Conservation (phyloP, 306 rosid genomes). For the Calophaca sinica region DNA sequence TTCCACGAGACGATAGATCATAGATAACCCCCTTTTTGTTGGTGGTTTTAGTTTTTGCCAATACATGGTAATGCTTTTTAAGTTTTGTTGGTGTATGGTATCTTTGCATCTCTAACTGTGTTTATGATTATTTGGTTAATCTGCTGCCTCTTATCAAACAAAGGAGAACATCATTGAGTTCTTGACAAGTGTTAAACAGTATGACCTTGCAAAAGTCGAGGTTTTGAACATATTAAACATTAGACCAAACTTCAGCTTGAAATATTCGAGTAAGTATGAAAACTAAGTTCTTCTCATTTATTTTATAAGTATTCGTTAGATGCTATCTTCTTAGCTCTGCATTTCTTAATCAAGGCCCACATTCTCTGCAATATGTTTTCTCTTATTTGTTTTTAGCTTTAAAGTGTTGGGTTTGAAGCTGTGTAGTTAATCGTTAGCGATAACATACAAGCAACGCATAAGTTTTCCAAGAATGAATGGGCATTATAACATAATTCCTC, state of each 20-base stretch:
- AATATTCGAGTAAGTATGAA: conserved; percentile 55
- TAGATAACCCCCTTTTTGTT: neutral
- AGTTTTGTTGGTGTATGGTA: conserved; percentile 5
- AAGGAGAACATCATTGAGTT: conserved; percentile 63
- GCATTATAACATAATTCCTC: neutral
- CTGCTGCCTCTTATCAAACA: conserved; percentile 65
- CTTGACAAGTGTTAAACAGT: conserved; percentile 53
- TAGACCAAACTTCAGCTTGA: conserved; percentile 71
- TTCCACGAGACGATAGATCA: neutral
- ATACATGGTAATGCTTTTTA: neutral
- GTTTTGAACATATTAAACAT: conserved; percentile 73
- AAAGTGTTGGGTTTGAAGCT: conserved; percentile 16
- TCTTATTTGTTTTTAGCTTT: conserved; percentile 9
- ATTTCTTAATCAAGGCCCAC: neutral
- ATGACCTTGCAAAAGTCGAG: conserved; percentile 76
- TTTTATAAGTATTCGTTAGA: neutral
- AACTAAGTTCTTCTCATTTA: neutral
- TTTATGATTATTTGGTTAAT: conserved; percentile 71
- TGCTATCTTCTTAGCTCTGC: conserved; percentile 16
- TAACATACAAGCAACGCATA: conserved; percentile 3
- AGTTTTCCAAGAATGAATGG: neutral
- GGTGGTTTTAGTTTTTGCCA: neutral
- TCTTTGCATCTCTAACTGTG: conserved; percentile 51
- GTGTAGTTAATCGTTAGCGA: neutral
- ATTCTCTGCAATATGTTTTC: neutral